These are phyloP conservation scores for Capsicum chinense DNA, from an alignment of 257 asterid species.

Conservation along the genomic window DNA sequence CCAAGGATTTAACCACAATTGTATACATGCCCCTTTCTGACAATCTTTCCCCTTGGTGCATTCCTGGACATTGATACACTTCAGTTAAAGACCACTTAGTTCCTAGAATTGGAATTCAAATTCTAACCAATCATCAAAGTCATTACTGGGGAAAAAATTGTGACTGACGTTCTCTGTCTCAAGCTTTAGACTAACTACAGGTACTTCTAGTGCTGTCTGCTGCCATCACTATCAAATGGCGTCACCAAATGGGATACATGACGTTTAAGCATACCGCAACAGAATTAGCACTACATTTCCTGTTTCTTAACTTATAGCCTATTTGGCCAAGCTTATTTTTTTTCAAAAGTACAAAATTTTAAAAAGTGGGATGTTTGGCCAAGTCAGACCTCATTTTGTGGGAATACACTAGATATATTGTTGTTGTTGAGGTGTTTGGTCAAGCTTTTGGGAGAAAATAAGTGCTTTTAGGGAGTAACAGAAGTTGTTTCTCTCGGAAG, in stretches of 20 bases:
- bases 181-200: background rate
- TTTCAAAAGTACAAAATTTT: too few species aligned
- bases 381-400: too few species aligned
- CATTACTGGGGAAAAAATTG: background rate
- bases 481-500: too few species aligned
- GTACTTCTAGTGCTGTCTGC: background rate
- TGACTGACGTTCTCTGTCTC: background rate
- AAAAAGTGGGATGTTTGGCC: too few species aligned
- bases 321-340: too few species aligned
- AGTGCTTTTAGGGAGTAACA: too few species aligned
- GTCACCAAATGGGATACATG: background rate
- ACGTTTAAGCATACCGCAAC: background rate
- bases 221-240: background rate
- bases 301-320: background rate
- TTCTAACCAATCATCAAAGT: background rate
- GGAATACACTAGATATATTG: too few species aligned
- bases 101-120: background rate
- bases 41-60: background rate
- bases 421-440: too few species aligned
- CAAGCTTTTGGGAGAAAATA: too few species aligned
- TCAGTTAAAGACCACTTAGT: background rate
- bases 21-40: slow-evolving; percentile 17
- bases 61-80: background rate
- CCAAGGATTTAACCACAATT: background rate
- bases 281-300: background rate